phyloP scores from a whole-genome alignment of 2,329 filamentous ascomycete species.

The Aspergillus novoparasiticus region DNA sequence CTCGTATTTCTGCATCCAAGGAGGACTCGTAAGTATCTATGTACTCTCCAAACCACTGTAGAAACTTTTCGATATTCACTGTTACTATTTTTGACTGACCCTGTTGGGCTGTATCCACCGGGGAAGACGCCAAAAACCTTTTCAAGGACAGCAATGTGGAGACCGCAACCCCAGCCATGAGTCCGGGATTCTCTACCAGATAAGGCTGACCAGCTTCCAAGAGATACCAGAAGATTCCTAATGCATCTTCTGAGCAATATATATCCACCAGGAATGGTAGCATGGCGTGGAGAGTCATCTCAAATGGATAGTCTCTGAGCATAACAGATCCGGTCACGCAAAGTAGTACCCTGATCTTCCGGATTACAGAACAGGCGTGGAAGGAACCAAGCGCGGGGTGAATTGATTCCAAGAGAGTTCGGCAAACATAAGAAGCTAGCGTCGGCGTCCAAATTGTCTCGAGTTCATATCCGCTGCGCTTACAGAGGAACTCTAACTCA shows the following conservation, averaged over 20 bases:
- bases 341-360: conserved; percentile 81
- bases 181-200: conserved; percentile 68
- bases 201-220: conserved; percentile 68
- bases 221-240: conserved; percentile 85
- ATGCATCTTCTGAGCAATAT: conserved; percentile 86
- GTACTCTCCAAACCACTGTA: conserved; percentile 74
- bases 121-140: conserved; percentile 72
- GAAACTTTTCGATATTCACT: conserved; percentile 73
- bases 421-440: conserved; percentile 71
- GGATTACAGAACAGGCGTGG: conserved; percentile 81
- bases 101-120: conserved; percentile 81
- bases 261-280: conserved; percentile 77
- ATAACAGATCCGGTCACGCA: conserved; percentile 74
- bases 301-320: conserved; percentile 77
- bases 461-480: conserved; percentile 67
- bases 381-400: conserved; percentile 82
- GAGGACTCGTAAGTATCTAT: conserved; percentile 64
- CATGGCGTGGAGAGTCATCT: conserved; percentile 85
- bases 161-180: conserved; percentile 77
- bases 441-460: conserved; percentile 73
- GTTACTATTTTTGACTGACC: conserved; percentile 78
- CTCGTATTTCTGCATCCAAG: conserved; percentile 52
- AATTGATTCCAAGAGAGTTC: conserved; percentile 78
- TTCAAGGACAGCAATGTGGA: conserved; percentile 78
- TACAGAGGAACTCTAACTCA: conserved; percentile 77